Evolutionary conservation across 306 rosid genomes (phyloP), one percentile per base, ranked within the genome.

Genomic region (Inga leiocalycina): DNA sequence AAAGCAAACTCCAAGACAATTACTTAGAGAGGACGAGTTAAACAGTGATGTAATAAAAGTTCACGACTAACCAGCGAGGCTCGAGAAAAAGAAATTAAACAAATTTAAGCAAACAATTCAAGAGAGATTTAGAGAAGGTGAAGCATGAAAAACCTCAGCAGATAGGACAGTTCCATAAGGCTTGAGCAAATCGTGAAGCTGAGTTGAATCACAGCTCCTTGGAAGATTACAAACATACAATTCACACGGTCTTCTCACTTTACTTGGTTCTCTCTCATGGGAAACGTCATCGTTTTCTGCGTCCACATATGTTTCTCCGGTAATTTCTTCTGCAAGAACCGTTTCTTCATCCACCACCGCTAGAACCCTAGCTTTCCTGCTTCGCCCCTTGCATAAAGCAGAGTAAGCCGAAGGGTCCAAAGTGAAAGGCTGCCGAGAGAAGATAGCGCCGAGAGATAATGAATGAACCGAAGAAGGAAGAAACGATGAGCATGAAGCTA

Each of bases 191-290:
- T 81, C 78, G 30, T 81, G 86, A 61, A 93, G 82, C 37, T 91
- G 90, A 1, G 86, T 82, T 27, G 83, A 39, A 52, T 87, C 97
- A 69, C 75, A 86, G 79, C 86, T 93, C 76, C 90, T 83, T 1
- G 95, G 97, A 10, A 93, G 78, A 86, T 93, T 93, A 82, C 95
- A 93, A 1, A 90, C 93, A 61, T 91, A 93, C 0, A 93, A 48
- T 68, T 90, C 90, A 61, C 91, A 90, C 5, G 92, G 87, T 66
- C 81, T 85, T 73, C 76, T 22, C 34, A 1, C 81, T 20, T 80
- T 85, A 66, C 64, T 79, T 75, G 8, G 68, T 65, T 81, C 83
- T 59, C 74, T 44, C 10, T 45, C 81, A 19, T 15, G 62, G 8
- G 84, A 74, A 79, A 22, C 80, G 51, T 35, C 78, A 64, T 81